Conservation (phyloP, 768 basidiomycete species). For the Strobilomyces echinocephalus region DNA sequence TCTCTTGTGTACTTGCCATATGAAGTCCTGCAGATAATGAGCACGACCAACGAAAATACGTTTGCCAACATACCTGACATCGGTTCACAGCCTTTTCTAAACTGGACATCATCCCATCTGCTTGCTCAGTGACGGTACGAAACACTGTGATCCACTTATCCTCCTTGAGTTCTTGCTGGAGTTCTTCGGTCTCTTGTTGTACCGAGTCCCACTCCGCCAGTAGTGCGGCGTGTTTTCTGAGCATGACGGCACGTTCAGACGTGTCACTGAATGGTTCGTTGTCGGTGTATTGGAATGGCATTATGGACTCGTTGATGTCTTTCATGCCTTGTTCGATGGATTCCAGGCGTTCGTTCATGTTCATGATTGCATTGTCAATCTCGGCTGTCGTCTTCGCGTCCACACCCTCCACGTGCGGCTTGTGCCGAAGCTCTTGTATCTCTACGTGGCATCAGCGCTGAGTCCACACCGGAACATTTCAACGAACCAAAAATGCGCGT, state of each 20-base stretch:
- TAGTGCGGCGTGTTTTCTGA: conserved; percentile 72
- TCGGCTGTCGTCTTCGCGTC: conserved; percentile 55
- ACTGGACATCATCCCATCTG: conserved; percentile 96
- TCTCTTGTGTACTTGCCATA: conserved; percentile 71
- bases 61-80: conserved; percentile 62
- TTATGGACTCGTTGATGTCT: conserved; percentile 58
- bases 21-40: conserved; percentile 60
- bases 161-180: conserved; percentile 91
- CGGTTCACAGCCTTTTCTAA: conserved; percentile 89
- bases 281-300: conserved; percentile 49
- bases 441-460: conserved; percentile 42
- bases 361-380: conserved; percentile 79
- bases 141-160: conserved; percentile 97
- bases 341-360: conserved; percentile 74
- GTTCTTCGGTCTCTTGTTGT: conserved; percentile 70
- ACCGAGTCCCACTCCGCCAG: conserved; percentile 77
- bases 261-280: conserved; percentile 47
- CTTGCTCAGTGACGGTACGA: conserved; percentile 89
- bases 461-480: neutral
- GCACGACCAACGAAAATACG: neutral
- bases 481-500: conserved; percentile 80
- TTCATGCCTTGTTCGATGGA: conserved; percentile 68
- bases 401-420: conserved; percentile 58
- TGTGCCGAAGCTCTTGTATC: conserved; percentile 90
- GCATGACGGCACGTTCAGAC: conserved; percentile 38